Base-by-base conservation (phyloP, 257 asterid species). In the Solanum medicagineum region DNA sequence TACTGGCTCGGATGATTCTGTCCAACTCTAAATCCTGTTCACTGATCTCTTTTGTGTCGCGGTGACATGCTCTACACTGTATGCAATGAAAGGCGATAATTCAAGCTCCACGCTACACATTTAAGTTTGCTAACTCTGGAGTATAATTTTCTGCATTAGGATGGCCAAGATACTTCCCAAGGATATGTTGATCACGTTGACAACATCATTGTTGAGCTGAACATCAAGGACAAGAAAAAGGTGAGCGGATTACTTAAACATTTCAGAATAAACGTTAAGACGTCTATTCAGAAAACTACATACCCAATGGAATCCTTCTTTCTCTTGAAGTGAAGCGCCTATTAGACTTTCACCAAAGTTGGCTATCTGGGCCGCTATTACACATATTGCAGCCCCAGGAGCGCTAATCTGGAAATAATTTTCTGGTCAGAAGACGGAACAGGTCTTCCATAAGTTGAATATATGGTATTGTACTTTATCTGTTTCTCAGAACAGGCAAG, bases 311-410 rank as follows among this genome's bases (percentile, higher is more conserved):
- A 90, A 92, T 73, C 93, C 94, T 89, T 90, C 90, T 85, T 88
- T 90, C 81, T 90, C 94, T 80, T 92, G 94, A 68, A 90, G 83
- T 22, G 87, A 87, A 85, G 99, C 99, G 51, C 99, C 99, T 22
- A 97, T 95, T 57, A 97, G 81, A 87, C 98, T 97, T 89, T 97
- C 99, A 40, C 98, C 98, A 73, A 97, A 84, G 89, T 97, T 97
- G n/a, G 99, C 99, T 71, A 95, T 90, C 91, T 97, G 99, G 91
- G 99, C 91, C 22, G 99, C 98, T 73, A 92, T 80, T 66, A 95
- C 91, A 47, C 99, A 95, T 87, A 93, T 83, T 47, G 89, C 74
- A 49, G 89, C 94, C 88, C 92, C 96, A 19, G 91, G 79, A 65
- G 84, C 65, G 14, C 81, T 77, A 86, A 95, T 93, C 99, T 97